Conservation (phyloP, 106 monocot genomes). For the Dendrobium catenatum region DNA sequence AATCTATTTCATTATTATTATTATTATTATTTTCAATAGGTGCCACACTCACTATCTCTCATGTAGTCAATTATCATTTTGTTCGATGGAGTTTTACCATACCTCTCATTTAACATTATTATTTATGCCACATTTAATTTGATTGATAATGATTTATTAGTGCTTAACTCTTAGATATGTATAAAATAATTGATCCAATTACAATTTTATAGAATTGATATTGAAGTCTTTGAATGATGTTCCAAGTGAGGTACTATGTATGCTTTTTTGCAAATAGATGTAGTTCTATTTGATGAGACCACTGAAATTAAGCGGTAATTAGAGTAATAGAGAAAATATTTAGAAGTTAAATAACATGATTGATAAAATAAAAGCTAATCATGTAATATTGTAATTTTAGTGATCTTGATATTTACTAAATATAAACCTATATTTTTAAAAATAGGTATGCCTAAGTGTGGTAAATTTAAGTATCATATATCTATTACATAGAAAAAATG, state of each 20-base stretch:
- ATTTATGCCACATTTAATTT: background rate
- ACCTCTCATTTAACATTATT: background rate
- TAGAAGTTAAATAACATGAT: too few species aligned
- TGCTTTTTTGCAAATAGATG: background rate
- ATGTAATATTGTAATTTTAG: too few species aligned
- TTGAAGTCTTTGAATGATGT: background rate
- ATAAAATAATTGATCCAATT: background rate
- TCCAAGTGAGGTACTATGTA: background rate
- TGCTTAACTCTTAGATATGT: background rate
- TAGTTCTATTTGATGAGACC: background rate
- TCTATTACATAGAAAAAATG: too few species aligned
- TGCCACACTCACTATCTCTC: background rate
- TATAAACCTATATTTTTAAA: too few species aligned
- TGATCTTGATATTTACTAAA: too few species aligned
- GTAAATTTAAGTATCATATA: too few species aligned
- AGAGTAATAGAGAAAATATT: background rate
- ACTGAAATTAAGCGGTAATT: background rate
- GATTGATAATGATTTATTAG: background rate
- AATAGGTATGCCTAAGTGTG: too few species aligned
- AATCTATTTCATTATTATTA: background rate
- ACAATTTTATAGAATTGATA: background rate
- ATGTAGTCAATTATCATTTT: background rate
- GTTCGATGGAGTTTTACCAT: background rate
- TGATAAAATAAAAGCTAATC: too few species aligned
- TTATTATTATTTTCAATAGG: background rate